Conservation (phyloP, 345 rosid genomes). For the Salix dunnii region DNA sequence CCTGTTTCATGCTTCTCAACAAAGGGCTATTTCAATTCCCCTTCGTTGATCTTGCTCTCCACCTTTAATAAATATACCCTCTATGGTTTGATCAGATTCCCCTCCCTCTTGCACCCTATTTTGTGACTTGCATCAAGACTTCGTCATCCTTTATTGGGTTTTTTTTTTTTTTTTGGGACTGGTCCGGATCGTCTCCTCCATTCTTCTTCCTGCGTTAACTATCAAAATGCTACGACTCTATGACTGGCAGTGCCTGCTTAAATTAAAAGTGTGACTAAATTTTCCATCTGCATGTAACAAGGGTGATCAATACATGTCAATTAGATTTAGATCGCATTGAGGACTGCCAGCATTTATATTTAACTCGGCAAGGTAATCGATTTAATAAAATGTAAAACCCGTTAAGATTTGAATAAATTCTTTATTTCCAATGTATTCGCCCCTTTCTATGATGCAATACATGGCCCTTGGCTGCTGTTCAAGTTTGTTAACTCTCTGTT, state of each 20-base stretch:
- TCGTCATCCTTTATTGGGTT: neutral
- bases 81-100: neutral
- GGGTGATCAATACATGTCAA: neutral
- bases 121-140: neutral
- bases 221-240: too few relatives aligned
- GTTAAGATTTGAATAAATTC: neutral
- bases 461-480: too few relatives aligned
- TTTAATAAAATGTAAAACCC: neutral
- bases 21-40: constrained; percentile 3
- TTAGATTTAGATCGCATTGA: too few relatives aligned
- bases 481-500: too few relatives aligned
- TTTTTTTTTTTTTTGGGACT: neutral
- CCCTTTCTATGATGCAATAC: neutral
- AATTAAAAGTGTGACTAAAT: neutral
- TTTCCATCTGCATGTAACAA: neutral
- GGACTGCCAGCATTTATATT: neutral
- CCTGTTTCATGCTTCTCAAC: neutral
- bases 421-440: neutral
- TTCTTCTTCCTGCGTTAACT: neutral
- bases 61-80: neutral
- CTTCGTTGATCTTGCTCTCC: neutral
- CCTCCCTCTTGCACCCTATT: neutral
- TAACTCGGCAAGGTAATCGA: neutral
- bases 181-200: neutral
- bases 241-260: neutral